Base-by-base conservation (phyloP, 2,329 filamentous ascomycete species). In the Orbilia ellipsospora region DNA sequence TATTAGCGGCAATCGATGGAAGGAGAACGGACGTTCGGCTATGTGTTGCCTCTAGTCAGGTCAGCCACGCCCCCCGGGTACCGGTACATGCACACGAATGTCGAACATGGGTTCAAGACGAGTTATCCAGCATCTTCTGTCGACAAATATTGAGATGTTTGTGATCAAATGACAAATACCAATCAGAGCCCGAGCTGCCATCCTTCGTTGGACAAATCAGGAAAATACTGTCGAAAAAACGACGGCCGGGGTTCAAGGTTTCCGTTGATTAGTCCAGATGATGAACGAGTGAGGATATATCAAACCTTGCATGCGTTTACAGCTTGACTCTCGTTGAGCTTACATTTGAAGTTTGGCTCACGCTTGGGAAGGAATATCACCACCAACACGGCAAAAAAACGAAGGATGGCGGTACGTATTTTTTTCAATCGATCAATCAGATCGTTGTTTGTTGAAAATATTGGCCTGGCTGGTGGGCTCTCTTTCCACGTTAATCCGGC, bases 121-220 rank as follows among this genome's bases (percentile, higher is more conserved):
- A 6, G 31, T 36, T 36, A 36, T 36, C 31, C 31, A 36, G 31
- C 31, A 36, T 36, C 31, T 36, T 54, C 16, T 36, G 42, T 69
- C 48, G 31, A 69, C 55, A 69, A 52, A 18, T 42, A 44, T 40
- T 48, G 52, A 63, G 44, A 62, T 70, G 66, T 57, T 69, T 70
- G 59, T 63, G 66, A 63, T 63, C 51, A 64, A 72, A 72, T 72
- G 59, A 72, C 67, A 72, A 72, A 72, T 72, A 65, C 67, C 67
- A 72, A 72, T 72, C 67, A 72, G 52, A 36, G 54, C 40, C 40
- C 55, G 40, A 61, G 66, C 50, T 72, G 45, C 48, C 67, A 63
- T 51, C 59, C 54, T 48, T 59, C 52, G 60, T 54, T 60, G 44
- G 67, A 72, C 67, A 54, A 65, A 72, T 64, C 67, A 72, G 67